Conservation (phyloP, 441 rosid species). For the Pelargonium fulgidum region DNA sequence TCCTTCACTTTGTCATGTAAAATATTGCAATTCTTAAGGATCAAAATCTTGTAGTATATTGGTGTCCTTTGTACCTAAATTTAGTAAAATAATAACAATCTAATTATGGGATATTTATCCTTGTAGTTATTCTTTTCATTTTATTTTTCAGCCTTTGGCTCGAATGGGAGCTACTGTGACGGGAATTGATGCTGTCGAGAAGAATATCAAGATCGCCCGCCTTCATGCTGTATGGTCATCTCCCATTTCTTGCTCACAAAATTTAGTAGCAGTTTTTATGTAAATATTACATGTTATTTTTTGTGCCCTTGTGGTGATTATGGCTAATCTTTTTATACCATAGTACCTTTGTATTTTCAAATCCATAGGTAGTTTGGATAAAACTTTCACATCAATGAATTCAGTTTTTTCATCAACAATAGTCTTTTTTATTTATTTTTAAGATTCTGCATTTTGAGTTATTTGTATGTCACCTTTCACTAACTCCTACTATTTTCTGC, state of each 20-base stretch:
- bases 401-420: neutral
- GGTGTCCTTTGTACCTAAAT: neutral
- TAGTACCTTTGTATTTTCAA: neutral
- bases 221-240: slow-evolving; percentile 76
- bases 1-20: slow-evolving; percentile 10
- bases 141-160: slow-evolving; percentile 67
- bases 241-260: neutral
- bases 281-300: neutral
- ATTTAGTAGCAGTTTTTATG: neutral
- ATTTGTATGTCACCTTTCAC: neutral
- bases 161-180: slow-evolving; percentile 93
- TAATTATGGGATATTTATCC: neutral
- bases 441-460: neutral
- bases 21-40: neutral
- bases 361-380: neutral
- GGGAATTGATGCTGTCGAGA: slow-evolving; percentile 88
- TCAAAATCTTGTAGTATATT: neutral
- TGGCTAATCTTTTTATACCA: no score
- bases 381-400: neutral
- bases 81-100: neutral
- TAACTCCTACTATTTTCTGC: neutral
- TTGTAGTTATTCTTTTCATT: slow-evolving; percentile 15
- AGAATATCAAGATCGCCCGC: slow-evolving; percentile 81
- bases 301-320: no score
- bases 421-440: neutral